Percentiles rank a stretch among this genome's conserved stretches.
phyloP scores from a whole-genome alignment of 352 stramenopile genomes.

The Pythium aristosporum region DNA sequence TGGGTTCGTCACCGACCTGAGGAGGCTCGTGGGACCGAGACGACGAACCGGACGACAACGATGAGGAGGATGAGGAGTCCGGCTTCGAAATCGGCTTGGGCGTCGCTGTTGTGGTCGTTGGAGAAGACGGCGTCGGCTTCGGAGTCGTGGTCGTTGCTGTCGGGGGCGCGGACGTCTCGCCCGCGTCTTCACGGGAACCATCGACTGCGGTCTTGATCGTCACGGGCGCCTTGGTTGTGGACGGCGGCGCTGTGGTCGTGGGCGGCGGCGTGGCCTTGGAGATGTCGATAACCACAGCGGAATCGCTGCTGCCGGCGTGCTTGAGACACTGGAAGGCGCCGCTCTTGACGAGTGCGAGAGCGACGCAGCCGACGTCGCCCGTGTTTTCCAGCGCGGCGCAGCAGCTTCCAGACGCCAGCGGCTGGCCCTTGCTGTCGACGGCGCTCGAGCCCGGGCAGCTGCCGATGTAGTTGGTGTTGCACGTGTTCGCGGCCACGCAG shows the following conservation, averaged over 20 bases:
- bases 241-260: background rate
- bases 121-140: background rate
- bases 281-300: conserved; percentile 1
- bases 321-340: conserved; percentile 15
- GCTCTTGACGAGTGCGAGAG: background rate
- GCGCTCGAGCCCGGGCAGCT: conserved; percentile 11
- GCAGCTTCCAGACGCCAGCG: conserved; percentile 16
- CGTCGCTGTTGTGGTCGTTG: background rate
- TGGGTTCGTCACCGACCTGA: conserved; percentile 9
- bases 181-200: background rate
- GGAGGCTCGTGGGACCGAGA: background rate
- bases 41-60: background rate
- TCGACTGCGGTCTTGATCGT: background rate
- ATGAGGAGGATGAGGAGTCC: background rate
- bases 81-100: background rate
- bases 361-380: conserved; percentile 18
- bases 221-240: background rate
- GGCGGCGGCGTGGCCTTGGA: conserved; percentile 7
- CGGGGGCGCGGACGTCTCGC: background rate
- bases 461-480: conserved; percentile 15
- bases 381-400: conserved; percentile 15
- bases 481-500: conserved; percentile 14
- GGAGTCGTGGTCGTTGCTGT: too few relatives aligned
- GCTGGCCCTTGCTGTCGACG: conserved; percentile 12
- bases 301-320: conserved; percentile 2